Conservation (phyloP, 2,329 filamentous ascomycete genomes). For the Aspergillus novofumigatus region DNA sequence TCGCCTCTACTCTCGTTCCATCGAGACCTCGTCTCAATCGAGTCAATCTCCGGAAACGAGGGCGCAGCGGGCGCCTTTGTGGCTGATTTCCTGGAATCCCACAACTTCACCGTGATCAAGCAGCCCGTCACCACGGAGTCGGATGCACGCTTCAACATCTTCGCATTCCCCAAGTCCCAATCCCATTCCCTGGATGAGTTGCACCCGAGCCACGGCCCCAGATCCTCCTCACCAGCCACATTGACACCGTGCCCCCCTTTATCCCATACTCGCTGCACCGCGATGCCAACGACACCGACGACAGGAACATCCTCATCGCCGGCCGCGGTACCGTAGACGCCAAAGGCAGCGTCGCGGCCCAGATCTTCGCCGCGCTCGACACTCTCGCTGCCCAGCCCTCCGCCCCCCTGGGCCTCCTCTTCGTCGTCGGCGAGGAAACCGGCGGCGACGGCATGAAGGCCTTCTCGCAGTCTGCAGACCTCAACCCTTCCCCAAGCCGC, state of each 20-base stretch:
- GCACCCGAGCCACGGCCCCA: slow-evolving; percentile 14
- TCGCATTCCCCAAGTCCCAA: slow-evolving; percentile 52
- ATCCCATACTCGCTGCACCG: slow-evolving; percentile 50
- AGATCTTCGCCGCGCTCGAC: slow-evolving; percentile 42
- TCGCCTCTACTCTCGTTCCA: slow-evolving; percentile 66
- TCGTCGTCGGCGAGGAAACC: slow-evolving; percentile 77
- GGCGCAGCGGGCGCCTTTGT: slow-evolving; percentile 65
- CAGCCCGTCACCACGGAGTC: slow-evolving; percentile 38
- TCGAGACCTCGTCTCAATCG: slow-evolving; percentile 66
- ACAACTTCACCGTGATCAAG: slow-evolving; percentile 60
- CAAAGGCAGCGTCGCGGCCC: slow-evolving; percentile 44
- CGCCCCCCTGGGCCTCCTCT: slow-evolving; percentile 49
- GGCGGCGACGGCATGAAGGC: slow-evolving; percentile 73
- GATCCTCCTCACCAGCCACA: slow-evolving; percentile 63
- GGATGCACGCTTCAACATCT: slow-evolving; percentile 63
- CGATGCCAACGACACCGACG: slow-evolving; percentile 17
- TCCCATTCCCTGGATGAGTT: slow-evolving; percentile 2
- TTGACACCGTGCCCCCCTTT: slow-evolving; percentile 62
- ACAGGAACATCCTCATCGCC: slow-evolving; percentile 34
- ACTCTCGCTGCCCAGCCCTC: slow-evolving; percentile 39
- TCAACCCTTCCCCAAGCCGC: slow-evolving; percentile 38
- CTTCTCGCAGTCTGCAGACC: slow-evolving; percentile 45
- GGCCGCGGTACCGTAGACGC: slow-evolving; percentile 46
- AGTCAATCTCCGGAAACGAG: slow-evolving; percentile 70
- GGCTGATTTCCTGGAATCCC: slow-evolving; percentile 57